Percentiles rank a stretch among this genome's conserved stretches.
phyloP scores from a whole-genome alignment of 768 basidiomycete genomes.

The Boletellus ananas region DNA sequence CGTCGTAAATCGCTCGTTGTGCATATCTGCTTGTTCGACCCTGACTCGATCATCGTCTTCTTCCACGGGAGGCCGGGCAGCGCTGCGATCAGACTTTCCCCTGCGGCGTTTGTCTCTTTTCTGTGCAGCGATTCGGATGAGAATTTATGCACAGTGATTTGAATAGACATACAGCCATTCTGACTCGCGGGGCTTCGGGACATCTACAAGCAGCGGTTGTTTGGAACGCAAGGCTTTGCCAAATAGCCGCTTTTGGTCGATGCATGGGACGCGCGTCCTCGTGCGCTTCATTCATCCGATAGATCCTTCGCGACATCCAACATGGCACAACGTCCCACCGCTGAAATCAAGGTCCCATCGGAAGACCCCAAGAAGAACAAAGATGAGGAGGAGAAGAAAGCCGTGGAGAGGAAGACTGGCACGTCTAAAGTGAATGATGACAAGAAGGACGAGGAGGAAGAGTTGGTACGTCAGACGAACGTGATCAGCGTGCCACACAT shows the following conservation, averaged over 20 bases:
- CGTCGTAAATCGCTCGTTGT: conserved; percentile 60
- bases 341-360: conserved; percentile 60
- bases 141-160: background rate
- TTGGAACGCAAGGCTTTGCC: conserved; percentile 31
- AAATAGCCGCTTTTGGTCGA: conserved; percentile 29
- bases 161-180: conserved; percentile 18
- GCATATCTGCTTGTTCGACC: conserved; percentile 60
- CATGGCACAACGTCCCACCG: conserved; percentile 60
- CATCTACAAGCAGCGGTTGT: conserved; percentile 17
- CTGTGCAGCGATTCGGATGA: background rate
- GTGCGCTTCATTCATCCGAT: conserved; percentile 1
- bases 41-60: conserved; percentile 46
- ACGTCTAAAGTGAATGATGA: conserved; percentile 54
- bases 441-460: conserved; percentile 57
- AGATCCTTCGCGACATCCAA: conserved; percentile 10
- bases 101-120: conserved; percentile 17
- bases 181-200: background rate
- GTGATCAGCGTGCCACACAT: conserved; percentile 7
- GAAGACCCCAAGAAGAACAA: conserved; percentile 76
- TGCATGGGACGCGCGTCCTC: conserved; percentile 31
- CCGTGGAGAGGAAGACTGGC: conserved; percentile 49
- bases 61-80: background rate
- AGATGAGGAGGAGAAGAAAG: conserved; percentile 38
- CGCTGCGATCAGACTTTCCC: conserved; percentile 13
- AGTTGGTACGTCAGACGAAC: conserved; percentile 58